Evolutionary conservation across 371 early-diverging fungal genomes (phyloP).

Genomic region (Lichtheimia ornata): DNA sequence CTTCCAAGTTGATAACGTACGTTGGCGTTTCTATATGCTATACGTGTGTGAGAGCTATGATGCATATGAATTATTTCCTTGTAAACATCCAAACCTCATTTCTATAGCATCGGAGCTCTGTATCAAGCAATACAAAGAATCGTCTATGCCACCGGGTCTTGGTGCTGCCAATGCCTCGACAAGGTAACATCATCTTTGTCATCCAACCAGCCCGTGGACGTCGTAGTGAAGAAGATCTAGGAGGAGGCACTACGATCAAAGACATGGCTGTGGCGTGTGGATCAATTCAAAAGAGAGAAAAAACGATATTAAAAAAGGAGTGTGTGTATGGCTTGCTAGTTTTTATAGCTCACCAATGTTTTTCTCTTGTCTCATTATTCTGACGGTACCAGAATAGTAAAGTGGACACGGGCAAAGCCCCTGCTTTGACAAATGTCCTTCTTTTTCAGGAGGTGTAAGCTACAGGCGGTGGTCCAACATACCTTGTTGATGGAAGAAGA

Average conservation of each 20-base stretch:
- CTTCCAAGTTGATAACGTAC: conserved; percentile 23
- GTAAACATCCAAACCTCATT: conserved; percentile 21
- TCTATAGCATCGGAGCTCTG: conserved; percentile 42
- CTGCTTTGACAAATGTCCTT: too few relatives aligned
- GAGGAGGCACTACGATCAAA: conserved; percentile 9
- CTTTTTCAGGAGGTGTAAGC: too few relatives aligned
- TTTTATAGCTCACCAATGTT: too few relatives aligned
- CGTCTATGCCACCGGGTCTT: conserved; percentile 32
- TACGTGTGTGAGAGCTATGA: not conserved
- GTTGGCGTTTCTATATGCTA: conserved; percentile 26
- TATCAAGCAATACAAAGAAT: conserved; percentile 39
- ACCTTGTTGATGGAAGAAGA: too few relatives aligned
- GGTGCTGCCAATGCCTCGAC: not conserved
- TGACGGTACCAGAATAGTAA: too few relatives aligned
- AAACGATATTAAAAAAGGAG: too few relatives aligned
- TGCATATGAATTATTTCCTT: not conserved
- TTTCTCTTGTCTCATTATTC: too few relatives aligned
- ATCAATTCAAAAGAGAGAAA: too few relatives aligned
- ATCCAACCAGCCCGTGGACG: conserved; percentile 12
- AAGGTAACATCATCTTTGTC: not conserved
- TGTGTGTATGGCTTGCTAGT: too few relatives aligned
- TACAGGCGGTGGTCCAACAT: too few relatives aligned
- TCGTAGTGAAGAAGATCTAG: conserved; percentile 7
- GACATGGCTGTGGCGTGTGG: too few relatives aligned
- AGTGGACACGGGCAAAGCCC: too few relatives aligned